Conservation (phyloP, 768 basidiomycete genomes). For the Floccularia luteovirens region DNA sequence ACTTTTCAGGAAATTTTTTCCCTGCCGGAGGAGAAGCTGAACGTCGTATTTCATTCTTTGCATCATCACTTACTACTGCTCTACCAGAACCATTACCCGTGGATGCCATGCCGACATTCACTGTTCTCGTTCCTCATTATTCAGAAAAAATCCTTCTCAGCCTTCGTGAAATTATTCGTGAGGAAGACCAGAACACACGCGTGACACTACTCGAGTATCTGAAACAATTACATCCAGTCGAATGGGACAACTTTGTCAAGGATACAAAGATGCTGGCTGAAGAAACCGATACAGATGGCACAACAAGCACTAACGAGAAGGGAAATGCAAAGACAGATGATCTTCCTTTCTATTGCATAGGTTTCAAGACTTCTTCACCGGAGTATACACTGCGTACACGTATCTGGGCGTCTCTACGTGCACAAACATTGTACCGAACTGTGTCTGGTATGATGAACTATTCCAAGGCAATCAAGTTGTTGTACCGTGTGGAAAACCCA, state of each 20-base stretch:
- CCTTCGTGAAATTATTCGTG: conserved; percentile 95
- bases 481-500: conserved; percentile 98
- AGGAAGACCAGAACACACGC: conserved; percentile 94
- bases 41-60: conserved; percentile 97
- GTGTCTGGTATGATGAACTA: conserved; percentile 99
- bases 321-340: conserved; percentile 66
- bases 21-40: conserved; percentile 92
- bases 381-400: conserved; percentile 98
- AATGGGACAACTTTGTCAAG: conserved; percentile 99
- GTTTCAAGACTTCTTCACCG: conserved; percentile 98
- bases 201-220: conserved; percentile 97
- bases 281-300: conserved; percentile 64
- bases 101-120: conserved; percentile 99
- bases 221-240: conserved; percentile 96
- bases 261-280: conserved; percentile 99
- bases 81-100: conserved; percentile 94
- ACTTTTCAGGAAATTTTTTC: conserved; percentile 81
- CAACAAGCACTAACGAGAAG: conserved; percentile 67
- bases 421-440: conserved; percentile 96
- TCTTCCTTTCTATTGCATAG: conserved; percentile 98
- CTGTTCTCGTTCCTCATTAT: conserved; percentile 98
- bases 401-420: conserved; percentile 98
- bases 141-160: conserved; percentile 98
- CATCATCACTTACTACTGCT: conserved; percentile 92
- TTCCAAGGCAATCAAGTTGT: conserved; percentile 97